A percentile compares a stretch with the other conserved stretches of the same genome.
These are phyloP conservation scores for Microglena sp. DNA, from an alignment of 139 green algal species.

Conservation along the genomic window DNA sequence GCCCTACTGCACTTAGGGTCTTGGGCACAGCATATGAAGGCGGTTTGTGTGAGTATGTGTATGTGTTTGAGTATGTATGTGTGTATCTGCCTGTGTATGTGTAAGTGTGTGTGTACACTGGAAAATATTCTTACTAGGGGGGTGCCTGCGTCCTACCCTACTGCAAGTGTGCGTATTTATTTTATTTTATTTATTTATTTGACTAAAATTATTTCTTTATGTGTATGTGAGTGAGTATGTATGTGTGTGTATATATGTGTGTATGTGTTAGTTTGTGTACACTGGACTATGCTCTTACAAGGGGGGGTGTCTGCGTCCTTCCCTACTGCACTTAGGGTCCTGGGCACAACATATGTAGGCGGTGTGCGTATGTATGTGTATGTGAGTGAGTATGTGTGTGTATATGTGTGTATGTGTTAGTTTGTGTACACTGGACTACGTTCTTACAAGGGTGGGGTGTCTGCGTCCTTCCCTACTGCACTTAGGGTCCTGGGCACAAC, in stretches of 20 bases:
- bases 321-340: too few species aligned
- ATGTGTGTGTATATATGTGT: too few species aligned
- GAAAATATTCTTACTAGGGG: too few species aligned
- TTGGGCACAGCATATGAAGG: background rate
- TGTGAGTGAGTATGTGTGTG: background rate
- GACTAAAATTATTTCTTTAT: background rate
- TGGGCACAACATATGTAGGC: background rate
- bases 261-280: too few species aligned
- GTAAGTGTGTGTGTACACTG: too few species aligned
- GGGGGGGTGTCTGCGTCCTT: too few species aligned
- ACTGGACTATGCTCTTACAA: too few species aligned
- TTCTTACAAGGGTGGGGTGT: too few species aligned
- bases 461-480: too few species aligned
- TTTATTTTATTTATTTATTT: background rate
- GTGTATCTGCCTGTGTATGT: conserved; percentile 14
- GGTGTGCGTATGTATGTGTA: background rate
- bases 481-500: background rate
- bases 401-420: background rate
- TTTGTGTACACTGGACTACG: too few species aligned
- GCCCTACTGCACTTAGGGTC: too few species aligned
- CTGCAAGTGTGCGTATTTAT: background rate
- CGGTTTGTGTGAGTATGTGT: background rate
- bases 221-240: conserved; percentile 9
- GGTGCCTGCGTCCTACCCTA: too few species aligned
- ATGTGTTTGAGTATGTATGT: conserved; percentile 12